Percentiles rank a stretch among this genome's conserved stretches.
These are phyloP conservation scores for Discostella stelligeroides DNA, from an alignment of 108 stramenopile genomes.

Conservation along the genomic window DNA sequence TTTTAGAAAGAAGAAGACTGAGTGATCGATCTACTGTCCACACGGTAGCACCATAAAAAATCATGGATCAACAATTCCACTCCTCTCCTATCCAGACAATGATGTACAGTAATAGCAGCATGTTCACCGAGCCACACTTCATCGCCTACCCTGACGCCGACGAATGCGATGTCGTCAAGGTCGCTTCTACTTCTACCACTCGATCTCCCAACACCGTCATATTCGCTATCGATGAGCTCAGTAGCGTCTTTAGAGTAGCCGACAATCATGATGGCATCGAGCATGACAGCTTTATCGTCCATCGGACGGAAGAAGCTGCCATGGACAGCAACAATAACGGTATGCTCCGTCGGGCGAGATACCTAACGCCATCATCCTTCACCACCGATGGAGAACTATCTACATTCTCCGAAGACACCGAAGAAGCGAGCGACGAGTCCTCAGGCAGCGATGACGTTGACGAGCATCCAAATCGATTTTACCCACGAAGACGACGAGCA, in stretches of 20 bases:
- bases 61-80: not conserved
- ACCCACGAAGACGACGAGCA: constrained; percentile 7
- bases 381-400: constrained; percentile 32
- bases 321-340: not conserved
- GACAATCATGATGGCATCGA: not conserved
- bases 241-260: constrained; percentile 34
- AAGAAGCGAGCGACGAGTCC: constrained; percentile 5
- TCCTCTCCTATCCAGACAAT: not conserved
- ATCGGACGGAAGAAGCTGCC: not conserved
- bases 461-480: not conserved
- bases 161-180: constrained; percentile 8
- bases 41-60: not conserved
- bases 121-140: constrained; percentile 2
- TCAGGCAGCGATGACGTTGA: constrained; percentile 3
- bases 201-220: constrained; percentile 32
- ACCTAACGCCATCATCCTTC: constrained; percentile 17
- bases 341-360: constrained; percentile 1
- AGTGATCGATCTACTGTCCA: not conserved
- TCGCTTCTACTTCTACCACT: not conserved
- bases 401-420: constrained; percentile 36
- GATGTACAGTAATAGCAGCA: not conserved
- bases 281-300: not conserved
- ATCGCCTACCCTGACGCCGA: not conserved
- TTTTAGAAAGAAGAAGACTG: not conserved
- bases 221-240: constrained; percentile 33